phyloP scores from a whole-genome alignment of 805 yeast species.

The Ogataea nonfermentans region DNA sequence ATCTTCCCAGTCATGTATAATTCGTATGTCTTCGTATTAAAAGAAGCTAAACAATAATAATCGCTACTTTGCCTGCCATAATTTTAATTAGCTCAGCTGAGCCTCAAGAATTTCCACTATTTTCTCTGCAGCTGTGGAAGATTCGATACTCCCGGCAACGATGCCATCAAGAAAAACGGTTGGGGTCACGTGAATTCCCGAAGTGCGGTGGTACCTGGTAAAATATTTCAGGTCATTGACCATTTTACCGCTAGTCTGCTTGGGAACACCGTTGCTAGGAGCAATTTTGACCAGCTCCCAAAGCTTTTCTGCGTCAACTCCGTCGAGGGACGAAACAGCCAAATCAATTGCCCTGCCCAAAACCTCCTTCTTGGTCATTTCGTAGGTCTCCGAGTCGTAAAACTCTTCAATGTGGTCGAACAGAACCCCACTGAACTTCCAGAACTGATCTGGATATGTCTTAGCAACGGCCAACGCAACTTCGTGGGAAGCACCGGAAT shows the following conservation, averaged over 20 bases:
- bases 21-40: too few relatives aligned
- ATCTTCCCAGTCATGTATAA: neutral
- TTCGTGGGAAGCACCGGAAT: conserved; percentile 66
- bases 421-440: conserved; percentile 55
- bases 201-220: conserved; percentile 68
- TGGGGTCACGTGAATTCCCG: conserved; percentile 84
- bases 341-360: conserved; percentile 52
- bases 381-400: conserved; percentile 59
- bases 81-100: conserved; percentile 16
- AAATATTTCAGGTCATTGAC: conserved; percentile 69
- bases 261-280: conserved; percentile 33
- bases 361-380: conserved; percentile 54
- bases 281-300: conserved; percentile 36
- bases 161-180: conserved; percentile 73
- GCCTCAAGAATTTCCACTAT: conserved; percentile 40
- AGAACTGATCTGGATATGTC: conserved; percentile 49
- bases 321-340: conserved; percentile 38
- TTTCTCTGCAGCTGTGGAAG: conserved; percentile 53
- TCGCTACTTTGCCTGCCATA: too few relatives aligned
- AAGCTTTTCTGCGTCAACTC: conserved; percentile 32
- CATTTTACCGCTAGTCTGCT: conserved; percentile 58
- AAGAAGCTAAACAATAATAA: too few relatives aligned
- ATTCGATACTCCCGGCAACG: conserved; percentile 53
- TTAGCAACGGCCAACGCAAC: conserved; percentile 69
- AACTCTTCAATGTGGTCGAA: conserved; percentile 54